Percentiles rank a stretch among this genome's conserved stretches.
These are phyloP conservation scores for Pinus taeda DNA, from an alignment of 75 land plant genomes.

Conservation along the genomic window DNA sequence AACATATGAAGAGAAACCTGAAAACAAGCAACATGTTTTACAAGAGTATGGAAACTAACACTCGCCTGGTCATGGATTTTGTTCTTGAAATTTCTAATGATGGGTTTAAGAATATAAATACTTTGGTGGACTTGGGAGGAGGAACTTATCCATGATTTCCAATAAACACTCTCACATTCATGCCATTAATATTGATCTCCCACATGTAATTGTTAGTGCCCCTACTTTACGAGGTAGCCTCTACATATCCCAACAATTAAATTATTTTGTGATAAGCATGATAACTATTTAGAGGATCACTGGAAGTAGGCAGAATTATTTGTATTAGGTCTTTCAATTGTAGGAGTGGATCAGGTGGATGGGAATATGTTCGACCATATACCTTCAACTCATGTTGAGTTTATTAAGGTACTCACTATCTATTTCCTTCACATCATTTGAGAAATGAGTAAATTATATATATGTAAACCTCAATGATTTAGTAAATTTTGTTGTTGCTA, in stretches of 20 bases:
- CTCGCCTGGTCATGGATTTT: no score
- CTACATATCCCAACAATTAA: neutral
- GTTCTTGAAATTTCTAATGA: no score
- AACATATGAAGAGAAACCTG: no score
- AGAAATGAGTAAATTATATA: no score
- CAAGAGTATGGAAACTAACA: no score
- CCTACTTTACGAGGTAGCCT: constrained; percentile 6
- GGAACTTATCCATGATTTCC: neutral
- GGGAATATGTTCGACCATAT: constrained; percentile 35
- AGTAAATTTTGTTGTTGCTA: no score
- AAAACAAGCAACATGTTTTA: no score
- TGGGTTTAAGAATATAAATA: no score
- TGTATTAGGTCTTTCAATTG: neutral
- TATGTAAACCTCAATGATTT: no score
- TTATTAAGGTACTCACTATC: constrained; percentile 24
- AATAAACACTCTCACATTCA: constrained; percentile 17
- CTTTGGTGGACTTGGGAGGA: no score
- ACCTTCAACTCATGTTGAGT: constrained; percentile 22
- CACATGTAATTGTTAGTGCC: constrained; percentile 22
- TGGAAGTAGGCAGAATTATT: neutral
- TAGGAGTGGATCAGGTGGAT: constrained; percentile 28
- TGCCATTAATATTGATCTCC: constrained; percentile 37
- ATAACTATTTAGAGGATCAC: neutral
- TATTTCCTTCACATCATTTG: no score
- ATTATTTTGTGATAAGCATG: neutral